Evolutionary conservation across 352 stramenopile species (phyloP), one percentile per base, ranked within the genome.

Genomic region (Globisporangium emineosum): DNA sequence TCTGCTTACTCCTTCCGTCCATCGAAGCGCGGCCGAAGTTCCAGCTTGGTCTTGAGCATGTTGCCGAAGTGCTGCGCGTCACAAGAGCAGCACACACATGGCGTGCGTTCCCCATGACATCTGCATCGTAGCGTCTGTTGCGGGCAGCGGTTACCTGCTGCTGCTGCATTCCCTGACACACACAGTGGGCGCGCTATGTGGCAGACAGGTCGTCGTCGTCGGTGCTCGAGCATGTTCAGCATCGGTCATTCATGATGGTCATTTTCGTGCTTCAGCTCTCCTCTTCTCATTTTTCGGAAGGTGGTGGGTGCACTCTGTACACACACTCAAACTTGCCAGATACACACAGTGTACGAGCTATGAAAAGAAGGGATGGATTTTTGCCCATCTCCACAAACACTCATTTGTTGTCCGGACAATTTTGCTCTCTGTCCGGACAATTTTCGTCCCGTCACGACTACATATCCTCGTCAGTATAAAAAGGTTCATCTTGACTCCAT

Each of bases 371-470:
- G 6, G 40, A 40, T 56, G 50, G 50, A 56, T 56, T 56, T 40
- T 56, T 12, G 25, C 50, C 25, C 50, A 25, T 37, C 50, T 17
- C 15, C 50, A 21, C 50, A 37, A 54, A 32, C 47, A 29, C 21
- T 54, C 21, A 23, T 56, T 56, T 56, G 21, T 37, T 56, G 50
- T 56, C 50, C 50, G 50, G 50, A 56, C 50, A 56, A 21, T 25
- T 37, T 37, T 25, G 21, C 25, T 56, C 50, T 37, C 25, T 25
- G 37, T 56, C 27, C 7, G 40, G 50, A 21, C 15, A 9, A 5
- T n/a, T n/a, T n/a, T n/a, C n/a, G n/a, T 47, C 40, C 17, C 50
- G 25, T 23, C 5, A 5, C 5, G 15, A 55, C 15, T 23, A 25
- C 25, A 23, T 55, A 55, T 55, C 15, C 5, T 5, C 23, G 13